Evolutionary conservation across 495 filamentous ascomycete genomes (phyloP).

Genomic region (Poronia punctata): DNA sequence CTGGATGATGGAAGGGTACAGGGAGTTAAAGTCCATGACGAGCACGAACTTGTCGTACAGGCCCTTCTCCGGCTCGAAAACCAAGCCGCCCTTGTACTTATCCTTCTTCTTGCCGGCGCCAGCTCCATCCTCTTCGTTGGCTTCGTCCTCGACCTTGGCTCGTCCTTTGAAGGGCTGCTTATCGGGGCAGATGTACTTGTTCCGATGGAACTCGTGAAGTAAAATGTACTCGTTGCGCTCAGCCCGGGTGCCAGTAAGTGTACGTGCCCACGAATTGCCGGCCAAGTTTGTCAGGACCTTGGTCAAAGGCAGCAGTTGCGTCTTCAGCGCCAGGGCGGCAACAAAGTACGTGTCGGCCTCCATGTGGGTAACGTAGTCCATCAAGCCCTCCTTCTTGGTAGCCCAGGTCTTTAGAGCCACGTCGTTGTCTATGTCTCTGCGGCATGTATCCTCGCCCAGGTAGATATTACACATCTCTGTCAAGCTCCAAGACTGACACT

Average conservation of each 20-base stretch:
- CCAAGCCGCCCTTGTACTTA: constrained; percentile 96
- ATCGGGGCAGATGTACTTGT: constrained; percentile 96
- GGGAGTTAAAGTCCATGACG: constrained; percentile 99
- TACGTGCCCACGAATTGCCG: constrained; percentile 97
- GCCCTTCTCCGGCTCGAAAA: constrained; percentile 96
- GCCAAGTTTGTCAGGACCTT: constrained; percentile 95
- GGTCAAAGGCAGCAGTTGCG: constrained; percentile 87
- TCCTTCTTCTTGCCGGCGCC: constrained; percentile 95
- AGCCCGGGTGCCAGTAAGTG: constrained; percentile 86
- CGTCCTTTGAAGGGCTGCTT: constrained; percentile 70
- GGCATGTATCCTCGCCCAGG: constrained; percentile 56
- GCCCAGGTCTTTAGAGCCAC: constrained; percentile 84
- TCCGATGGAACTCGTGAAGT: constrained; percentile 88
- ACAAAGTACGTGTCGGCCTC: constrained; percentile 96
- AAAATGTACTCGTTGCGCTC: constrained; percentile 99
- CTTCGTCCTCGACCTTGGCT: constrained; percentile 56
- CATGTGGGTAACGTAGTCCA: constrained; percentile 88
- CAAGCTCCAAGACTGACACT: constrained; percentile 95
- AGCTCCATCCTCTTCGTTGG: constrained; percentile 55
- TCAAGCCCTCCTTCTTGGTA: constrained; percentile 69
- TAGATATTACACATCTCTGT: constrained; percentile 95
- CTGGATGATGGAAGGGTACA: constrained; percentile 98
- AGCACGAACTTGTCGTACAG: constrained; percentile 94
- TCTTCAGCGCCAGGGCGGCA: constrained; percentile 74
- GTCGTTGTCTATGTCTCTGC: constrained; percentile 83